Evolutionary conservation across 2,329 filamentous ascomycete genomes (phyloP).

Genomic region (Nemania sp.): DNA sequence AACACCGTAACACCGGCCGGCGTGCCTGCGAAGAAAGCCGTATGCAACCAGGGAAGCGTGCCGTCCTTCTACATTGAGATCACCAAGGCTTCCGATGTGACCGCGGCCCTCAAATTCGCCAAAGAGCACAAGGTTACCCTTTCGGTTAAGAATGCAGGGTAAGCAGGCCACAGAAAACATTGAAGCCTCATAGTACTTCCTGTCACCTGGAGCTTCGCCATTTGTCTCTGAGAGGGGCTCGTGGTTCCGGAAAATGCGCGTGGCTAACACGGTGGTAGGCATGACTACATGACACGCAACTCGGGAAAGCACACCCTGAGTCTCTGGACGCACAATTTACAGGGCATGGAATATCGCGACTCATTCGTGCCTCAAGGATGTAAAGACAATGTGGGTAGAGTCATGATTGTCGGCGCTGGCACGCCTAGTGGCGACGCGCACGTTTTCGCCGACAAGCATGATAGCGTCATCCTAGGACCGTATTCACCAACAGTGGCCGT

Average conservation of each 20-base stretch:
- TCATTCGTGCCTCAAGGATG: conserved; percentile 26
- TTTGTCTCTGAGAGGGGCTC: not conserved
- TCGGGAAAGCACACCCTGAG: conserved; percentile 27
- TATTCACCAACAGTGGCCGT: conserved; percentile 27
- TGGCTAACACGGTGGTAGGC: conserved; percentile 21
- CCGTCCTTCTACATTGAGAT: conserved; percentile 35
- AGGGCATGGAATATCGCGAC: conserved; percentile 22
- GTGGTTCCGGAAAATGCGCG: not conserved
- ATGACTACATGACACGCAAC: conserved; percentile 30
- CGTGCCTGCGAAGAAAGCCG: conserved; percentile 27
- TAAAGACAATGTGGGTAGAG: conserved; percentile 19
- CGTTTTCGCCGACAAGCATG: conserved; percentile 25
- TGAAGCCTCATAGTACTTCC: not conserved
- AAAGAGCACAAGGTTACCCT: conserved; percentile 35
- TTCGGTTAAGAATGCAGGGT: conserved; percentile 32
- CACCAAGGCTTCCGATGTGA: conserved; percentile 28
- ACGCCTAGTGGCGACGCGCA: conserved; percentile 23
- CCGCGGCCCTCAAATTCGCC: conserved; percentile 32
- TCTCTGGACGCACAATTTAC: conserved; percentile 31
- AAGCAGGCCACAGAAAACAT: conserved; percentile 1
- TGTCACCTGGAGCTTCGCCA: too few relatives aligned
- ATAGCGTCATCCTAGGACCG: conserved; percentile 27
- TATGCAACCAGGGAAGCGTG: conserved; percentile 36
- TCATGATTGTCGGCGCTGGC: conserved; percentile 25
- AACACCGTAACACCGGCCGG: conserved; percentile 31